phyloP scores from a whole-genome alignment of 495 filamentous ascomycete genomes.

The Penicillium flavigenum region DNA sequence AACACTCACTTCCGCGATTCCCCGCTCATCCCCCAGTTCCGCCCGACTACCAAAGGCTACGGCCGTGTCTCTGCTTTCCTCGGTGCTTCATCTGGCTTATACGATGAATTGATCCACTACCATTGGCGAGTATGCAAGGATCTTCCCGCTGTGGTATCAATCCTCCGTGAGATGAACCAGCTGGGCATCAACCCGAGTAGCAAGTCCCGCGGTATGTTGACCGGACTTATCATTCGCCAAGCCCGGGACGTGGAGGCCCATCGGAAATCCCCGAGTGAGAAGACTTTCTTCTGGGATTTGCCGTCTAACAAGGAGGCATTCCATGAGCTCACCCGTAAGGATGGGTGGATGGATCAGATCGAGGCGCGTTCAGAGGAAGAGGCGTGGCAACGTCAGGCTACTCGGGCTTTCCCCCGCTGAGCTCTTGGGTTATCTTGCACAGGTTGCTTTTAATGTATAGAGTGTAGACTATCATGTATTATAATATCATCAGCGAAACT shows the following conservation, averaged over 20 bases:
- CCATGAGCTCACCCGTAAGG: constrained; percentile 27
- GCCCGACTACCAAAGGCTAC: constrained; percentile 68
- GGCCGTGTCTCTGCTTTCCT: constrained; percentile 70
- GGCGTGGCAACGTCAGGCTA: background rate
- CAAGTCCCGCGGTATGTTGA: constrained; percentile 54
- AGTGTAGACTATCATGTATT: background rate
- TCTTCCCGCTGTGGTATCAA: constrained; percentile 55
- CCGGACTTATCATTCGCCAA: constrained; percentile 28
- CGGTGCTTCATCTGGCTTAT: constrained; percentile 69
- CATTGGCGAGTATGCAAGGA: constrained; percentile 65
- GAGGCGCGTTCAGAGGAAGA: constrained; percentile 7
- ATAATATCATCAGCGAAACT: constrained; percentile 3
- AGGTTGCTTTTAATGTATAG: background rate
- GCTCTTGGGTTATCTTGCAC: background rate
- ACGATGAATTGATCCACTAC: constrained; percentile 67
- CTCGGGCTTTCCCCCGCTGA: background rate
- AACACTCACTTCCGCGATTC: constrained; percentile 61
- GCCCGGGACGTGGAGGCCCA: constrained; percentile 21
- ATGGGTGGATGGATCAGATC: constrained; percentile 35
- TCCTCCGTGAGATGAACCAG: constrained; percentile 76
- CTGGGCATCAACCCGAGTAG: constrained; percentile 62
- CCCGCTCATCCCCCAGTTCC: constrained; percentile 57
- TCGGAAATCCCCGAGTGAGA: background rate
- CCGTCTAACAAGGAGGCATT: constrained; percentile 37
- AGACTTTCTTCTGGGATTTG: constrained; percentile 42